A percentile compares a stretch with the other conserved stretches of the same genome.
Evolutionary conservation across 2,329 filamentous ascomycete species (phyloP).

Genomic region (Penicillium sp.): DNA sequence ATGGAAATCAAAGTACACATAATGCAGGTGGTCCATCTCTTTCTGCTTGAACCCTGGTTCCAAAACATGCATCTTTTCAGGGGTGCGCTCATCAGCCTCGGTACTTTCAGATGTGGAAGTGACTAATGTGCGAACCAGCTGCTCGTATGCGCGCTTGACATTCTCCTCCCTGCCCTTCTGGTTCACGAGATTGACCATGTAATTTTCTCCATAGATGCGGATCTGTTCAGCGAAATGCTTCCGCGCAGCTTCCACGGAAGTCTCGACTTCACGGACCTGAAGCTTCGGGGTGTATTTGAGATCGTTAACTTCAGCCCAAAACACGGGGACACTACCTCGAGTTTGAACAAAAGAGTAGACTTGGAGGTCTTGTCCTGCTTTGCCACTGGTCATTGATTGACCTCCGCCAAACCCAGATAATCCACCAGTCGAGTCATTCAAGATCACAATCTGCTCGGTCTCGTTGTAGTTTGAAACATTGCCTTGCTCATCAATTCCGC

Average conservation of each 20-base stretch:
- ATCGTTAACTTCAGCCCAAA: conserved; percentile 94
- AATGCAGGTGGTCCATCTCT: conserved; percentile 82
- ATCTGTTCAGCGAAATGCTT: conserved; percentile 95
- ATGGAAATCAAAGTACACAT: conserved; percentile 98
- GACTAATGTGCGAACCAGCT: conserved; percentile 76
- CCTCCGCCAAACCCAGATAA: conserved; percentile 79
- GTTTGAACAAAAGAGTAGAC: conserved; percentile 95
- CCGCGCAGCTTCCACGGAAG: conserved; percentile 72
- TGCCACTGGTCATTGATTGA: conserved; percentile 72
- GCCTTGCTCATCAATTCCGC: conserved; percentile 88
- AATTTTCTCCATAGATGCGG: conserved; percentile 89
- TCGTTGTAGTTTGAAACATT: conserved; percentile 99
- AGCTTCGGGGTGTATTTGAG: conserved; percentile 88
- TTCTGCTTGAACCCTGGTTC: conserved; percentile 62
- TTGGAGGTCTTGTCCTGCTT: conserved; percentile 74
- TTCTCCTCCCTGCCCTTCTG: conserved; percentile 86
- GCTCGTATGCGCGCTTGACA: conserved; percentile 91
- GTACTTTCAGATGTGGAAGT: conserved; percentile 66
- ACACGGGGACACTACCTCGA: conserved; percentile 90
- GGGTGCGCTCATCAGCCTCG: conserved; percentile 64
- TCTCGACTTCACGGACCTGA: conserved; percentile 80
- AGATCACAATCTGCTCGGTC: conserved; percentile 86
- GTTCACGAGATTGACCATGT: conserved; percentile 95
- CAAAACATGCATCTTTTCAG: conserved; percentile 79
- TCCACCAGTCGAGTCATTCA: conserved; percentile 77